A percentile compares a stretch with the other conserved stretches of the same genome.
Conservation (phyloP, 257 asterid genomes). For the Plantago ovata region DNA sequence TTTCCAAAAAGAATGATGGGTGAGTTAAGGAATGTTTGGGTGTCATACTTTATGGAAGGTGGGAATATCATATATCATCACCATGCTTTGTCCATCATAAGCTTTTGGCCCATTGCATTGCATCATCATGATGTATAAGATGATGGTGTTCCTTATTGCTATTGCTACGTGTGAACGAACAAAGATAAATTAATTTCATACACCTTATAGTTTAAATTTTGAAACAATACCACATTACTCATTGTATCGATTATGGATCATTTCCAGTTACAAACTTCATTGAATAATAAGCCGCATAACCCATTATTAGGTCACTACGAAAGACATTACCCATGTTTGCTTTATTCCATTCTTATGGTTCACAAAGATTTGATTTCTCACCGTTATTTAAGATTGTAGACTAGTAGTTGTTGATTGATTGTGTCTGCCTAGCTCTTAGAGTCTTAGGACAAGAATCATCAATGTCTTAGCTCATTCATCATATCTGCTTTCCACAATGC, state of each 20-base stretch:
- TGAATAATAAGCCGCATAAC: slow-evolving; percentile 14
- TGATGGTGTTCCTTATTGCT: slow-evolving; percentile 63
- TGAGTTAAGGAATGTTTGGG: slow-evolving; percentile 12
- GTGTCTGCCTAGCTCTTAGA: not conserved
- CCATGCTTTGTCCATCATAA: slow-evolving; percentile 36
- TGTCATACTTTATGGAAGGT: slow-evolving; percentile 25
- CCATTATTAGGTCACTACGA: slow-evolving; percentile 8
- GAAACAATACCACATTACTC: no score
- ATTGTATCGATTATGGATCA: no score
- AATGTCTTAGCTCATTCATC: not conserved
- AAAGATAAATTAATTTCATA: no score
- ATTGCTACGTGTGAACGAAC: no score
- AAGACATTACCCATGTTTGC: no score
- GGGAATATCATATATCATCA: slow-evolving; percentile 19
- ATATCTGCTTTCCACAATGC: no score
- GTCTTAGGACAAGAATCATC: slow-evolving; percentile 10
- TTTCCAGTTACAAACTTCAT: slow-evolving; percentile 45
- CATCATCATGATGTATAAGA: slow-evolving; percentile 57
- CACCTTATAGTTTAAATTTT: no score
- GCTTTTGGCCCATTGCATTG: slow-evolving; percentile 34
- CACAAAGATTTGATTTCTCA: not conserved
- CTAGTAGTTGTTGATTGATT: not conserved
- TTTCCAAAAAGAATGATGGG: slow-evolving; percentile 31
- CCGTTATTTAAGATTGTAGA: not conserved
- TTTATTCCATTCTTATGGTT: slow-evolving; percentile 21